phyloP scores from a whole-genome alignment of 169 alveolate genomes.

The Cyclospora cayetanensis region DNA sequence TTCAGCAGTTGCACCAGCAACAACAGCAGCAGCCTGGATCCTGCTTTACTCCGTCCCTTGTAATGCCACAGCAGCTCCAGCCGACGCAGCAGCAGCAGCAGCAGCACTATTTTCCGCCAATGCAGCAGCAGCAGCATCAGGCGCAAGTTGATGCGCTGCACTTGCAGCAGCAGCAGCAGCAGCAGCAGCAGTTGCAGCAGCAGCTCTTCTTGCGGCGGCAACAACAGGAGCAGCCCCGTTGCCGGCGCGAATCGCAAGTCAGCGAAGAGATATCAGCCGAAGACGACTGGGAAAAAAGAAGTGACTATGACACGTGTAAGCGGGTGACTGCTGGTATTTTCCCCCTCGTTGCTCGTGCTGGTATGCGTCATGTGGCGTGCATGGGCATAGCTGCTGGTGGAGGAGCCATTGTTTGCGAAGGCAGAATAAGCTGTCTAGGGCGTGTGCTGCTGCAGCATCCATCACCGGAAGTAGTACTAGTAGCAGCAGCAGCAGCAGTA shows the following conservation, averaged over 20 bases:
- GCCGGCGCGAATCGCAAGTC: too few relatives aligned
- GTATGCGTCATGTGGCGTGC: neutral
- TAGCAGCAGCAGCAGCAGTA: neutral
- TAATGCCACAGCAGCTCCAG: neutral
- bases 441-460: neutral
- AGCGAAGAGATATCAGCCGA: neutral
- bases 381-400: neutral
- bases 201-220: neutral
- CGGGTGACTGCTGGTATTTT: neutral
- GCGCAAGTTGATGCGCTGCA: neutral
- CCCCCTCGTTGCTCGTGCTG: neutral
- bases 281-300: neutral
- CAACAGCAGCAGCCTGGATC: neutral
- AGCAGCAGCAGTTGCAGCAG: too few relatives aligned
- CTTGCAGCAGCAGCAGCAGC: too few relatives aligned
- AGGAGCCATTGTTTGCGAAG: neutral
- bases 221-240: neutral
- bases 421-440: neutral
- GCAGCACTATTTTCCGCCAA: neutral
- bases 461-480: neutral
- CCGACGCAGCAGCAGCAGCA: neutral
- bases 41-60: neutral
- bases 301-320: neutral
- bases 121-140: neutral
- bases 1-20: neutral